Evolutionary conservation across 495 filamentous ascomycete species (phyloP), one percentile per base, ranked within the genome.

Genomic region (Xylaria flabelliformis): DNA sequence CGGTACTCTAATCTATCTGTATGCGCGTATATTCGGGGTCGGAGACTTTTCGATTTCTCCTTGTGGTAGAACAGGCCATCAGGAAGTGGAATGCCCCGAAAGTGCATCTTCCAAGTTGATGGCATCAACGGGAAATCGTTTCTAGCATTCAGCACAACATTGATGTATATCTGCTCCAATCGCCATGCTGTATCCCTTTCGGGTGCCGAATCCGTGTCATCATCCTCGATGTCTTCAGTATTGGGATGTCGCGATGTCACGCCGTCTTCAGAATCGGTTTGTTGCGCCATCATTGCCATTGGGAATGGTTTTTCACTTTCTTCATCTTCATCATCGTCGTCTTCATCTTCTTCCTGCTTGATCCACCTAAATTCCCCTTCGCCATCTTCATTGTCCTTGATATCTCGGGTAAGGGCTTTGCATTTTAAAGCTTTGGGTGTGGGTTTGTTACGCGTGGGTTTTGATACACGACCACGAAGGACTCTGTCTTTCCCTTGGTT

Each of bases 101-200:
- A 78, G 68, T 79, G 75, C 75, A 78, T 76, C 61, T 48, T 74
- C 77, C 77, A 79, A 26, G 74, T 76, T 5, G 73, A 71, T 44
- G 77, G 77, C 77, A 79, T 78, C 53, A 77, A 56, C 3, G 77
- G 67, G 21, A 73, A 79, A 69, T 75, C 71, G 29, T 79, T 68
- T 24, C 75, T 74, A 19, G 65, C 73, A n/a, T 72, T 76, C 10
- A 79, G 50, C 24, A 79, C 65, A 12, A 73, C 61, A 65, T 78
- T 76, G 29, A 79, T 67, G 26, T 58, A 76, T 46, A 74, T 63
- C 50, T 79, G 75, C 62, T 79, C 77, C 34, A 53, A 51, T 48
- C 76, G 77, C 77, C 74, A 78, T 46, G 42, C 67, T 12, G 67
- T 65, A 15, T 75, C 72, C 10, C 36, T 13, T 3, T 69, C 73